Percentiles rank a stretch among this genome's conserved stretches.
phyloP scores from a whole-genome alignment of 1,284 basidiomycete genomes.

The Athelia psychrophila region DNA sequence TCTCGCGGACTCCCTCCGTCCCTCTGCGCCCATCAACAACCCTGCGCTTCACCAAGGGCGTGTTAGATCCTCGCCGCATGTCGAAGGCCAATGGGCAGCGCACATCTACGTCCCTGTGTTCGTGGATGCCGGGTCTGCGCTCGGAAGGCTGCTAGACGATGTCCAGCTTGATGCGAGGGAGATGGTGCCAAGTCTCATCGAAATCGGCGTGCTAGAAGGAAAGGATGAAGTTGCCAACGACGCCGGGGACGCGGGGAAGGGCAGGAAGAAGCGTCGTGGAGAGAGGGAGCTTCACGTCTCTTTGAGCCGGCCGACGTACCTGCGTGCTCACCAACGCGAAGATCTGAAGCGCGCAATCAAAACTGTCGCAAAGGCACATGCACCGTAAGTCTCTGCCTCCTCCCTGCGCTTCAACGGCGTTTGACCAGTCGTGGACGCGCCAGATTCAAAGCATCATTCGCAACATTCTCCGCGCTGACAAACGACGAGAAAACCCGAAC shows the following conservation, averaged over 20 bases:
- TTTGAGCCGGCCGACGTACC: conserved; percentile 70
- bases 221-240: conserved; percentile 7
- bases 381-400: conserved; percentile 41
- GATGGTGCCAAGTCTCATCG: conserved; percentile 44
- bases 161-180: conserved; percentile 42
- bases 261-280: not conserved
- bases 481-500: conserved; percentile 80
- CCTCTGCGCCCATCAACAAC: conserved; percentile 52
- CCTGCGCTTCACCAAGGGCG: conserved; percentile 78
- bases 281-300: conserved; percentile 63
- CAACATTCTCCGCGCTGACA: conserved; percentile 60
- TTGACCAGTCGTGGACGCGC: not conserved
- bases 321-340: conserved; percentile 74
- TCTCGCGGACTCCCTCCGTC: conserved; percentile 46
- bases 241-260: conserved; percentile 14
- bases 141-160: conserved; percentile 47
- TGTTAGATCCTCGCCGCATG: conserved; percentile 66
- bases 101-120: conserved; percentile 70
- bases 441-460: conserved; percentile 74
- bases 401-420: not conserved
- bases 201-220: conserved; percentile 31
- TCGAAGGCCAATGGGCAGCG: conserved; percentile 77
- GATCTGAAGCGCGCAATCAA: conserved; percentile 60
- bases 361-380: conserved; percentile 38
- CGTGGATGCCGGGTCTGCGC: conserved; percentile 36